Conservation (phyloP, 2,329 filamentous ascomycete genomes). For the Stemphylium beticola region DNA sequence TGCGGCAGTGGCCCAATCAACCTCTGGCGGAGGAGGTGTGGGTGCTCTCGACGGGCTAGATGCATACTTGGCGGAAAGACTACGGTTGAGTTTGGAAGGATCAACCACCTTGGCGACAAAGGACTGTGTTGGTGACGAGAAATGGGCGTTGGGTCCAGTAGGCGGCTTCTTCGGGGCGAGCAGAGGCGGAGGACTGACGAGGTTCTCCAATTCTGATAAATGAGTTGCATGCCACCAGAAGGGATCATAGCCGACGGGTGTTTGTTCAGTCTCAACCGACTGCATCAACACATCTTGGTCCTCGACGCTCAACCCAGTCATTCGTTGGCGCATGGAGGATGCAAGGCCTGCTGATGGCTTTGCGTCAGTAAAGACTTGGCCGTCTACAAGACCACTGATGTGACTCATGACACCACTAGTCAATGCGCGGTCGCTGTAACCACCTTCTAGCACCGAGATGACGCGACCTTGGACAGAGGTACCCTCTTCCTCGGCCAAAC, state of each 20-base stretch:
- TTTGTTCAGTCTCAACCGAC: constrained; percentile 26
- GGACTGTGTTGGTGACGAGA: constrained; percentile 85
- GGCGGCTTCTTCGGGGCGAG: constrained; percentile 66
- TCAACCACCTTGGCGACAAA: constrained; percentile 81
- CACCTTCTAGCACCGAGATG: constrained; percentile 93
- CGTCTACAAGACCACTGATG: constrained; percentile 77
- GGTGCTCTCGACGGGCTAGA: constrained; percentile 53
- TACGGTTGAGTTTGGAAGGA: constrained; percentile 69
- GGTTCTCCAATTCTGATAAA: constrained; percentile 42
- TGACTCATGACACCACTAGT: constrained; percentile 90
- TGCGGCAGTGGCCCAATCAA: constrained; percentile 84
- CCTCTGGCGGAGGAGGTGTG: constrained; percentile 76
- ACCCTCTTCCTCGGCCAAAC: constrained; percentile 78
- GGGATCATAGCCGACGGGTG: constrained; percentile 45
- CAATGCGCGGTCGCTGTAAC: constrained; percentile 91
- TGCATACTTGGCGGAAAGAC: constrained; percentile 58
- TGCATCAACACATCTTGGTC: constrained; percentile 27
- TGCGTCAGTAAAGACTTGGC: constrained; percentile 46
- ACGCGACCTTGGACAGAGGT: constrained; percentile 81
- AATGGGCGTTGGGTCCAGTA: constrained; percentile 68
- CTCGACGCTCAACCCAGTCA: constrained; percentile 51
- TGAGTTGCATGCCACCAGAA: constrained; percentile 53
- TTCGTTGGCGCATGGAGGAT: constrained; percentile 63
- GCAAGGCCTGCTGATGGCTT: constrained; percentile 57
- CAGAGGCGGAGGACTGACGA: constrained; percentile 39